These are phyloP conservation scores for Vanilla planifolia DNA, from an alignment of 106 monocot genomes.

Conservation along the genomic window DNA sequence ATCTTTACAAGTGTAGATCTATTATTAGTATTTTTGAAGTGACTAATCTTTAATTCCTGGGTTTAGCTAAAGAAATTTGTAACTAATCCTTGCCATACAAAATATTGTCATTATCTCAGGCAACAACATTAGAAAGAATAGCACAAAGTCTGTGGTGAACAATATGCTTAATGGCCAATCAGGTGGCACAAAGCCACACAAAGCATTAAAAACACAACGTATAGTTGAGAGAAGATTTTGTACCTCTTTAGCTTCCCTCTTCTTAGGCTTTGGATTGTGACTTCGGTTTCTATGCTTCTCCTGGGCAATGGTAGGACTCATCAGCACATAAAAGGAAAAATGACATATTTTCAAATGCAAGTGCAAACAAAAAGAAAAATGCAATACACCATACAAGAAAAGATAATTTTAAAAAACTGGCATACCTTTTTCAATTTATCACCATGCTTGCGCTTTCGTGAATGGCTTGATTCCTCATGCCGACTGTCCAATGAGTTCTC, in stretches of 20 bases:
- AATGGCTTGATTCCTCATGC: slow-evolving; percentile 6
- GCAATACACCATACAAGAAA: not conserved
- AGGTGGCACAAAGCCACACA: too few species aligned
- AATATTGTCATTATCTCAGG: too few species aligned
- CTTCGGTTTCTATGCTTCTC: slow-evolving; percentile 7
- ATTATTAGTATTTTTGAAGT: too few species aligned
- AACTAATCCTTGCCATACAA: too few species aligned
- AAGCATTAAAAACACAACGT: too few species aligned
- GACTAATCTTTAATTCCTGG: too few species aligned
- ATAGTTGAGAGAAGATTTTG: not conserved
- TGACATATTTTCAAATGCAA: not conserved
- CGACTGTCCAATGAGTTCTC: not conserved
- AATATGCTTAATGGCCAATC: too few species aligned
- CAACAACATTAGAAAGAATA: too few species aligned
- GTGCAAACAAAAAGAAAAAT: not conserved
- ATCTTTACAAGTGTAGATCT: too few species aligned
- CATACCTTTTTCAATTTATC: slow-evolving; percentile 4
- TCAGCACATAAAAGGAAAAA: not conserved
- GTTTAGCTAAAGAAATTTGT: too few species aligned
- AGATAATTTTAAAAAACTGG: not conserved
- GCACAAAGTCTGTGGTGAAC: too few species aligned
- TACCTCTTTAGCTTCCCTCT: not conserved
- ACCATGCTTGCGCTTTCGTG: slow-evolving; percentile 1
- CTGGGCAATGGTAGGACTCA: not conserved
- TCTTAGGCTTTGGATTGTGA: not conserved